Base-by-base conservation (phyloP, 306 rosid genomes). In the Acacia crassicarpa region DNA sequence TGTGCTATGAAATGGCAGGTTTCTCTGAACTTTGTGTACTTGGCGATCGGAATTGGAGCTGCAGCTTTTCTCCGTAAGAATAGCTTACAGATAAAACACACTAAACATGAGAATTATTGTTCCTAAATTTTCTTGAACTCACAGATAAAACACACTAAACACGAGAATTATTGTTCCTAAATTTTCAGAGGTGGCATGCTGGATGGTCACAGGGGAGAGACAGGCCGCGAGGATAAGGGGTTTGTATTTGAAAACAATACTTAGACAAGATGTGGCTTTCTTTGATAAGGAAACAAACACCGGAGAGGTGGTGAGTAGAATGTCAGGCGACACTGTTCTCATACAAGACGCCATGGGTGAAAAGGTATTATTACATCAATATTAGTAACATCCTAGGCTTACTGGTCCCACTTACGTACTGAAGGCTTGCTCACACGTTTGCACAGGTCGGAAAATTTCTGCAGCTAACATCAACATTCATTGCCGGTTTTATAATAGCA, bases 321-420 rank as follows among this genome's bases (percentile, higher is more conserved):
- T 94, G 98, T 94, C 98, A 0, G 98, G 98, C 1, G 98, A 94
- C 81, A 92, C 98, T 0, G 96, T 94, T 86, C 96, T 92, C 23
- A 94, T 94, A 61, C 98, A 94, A 88, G 98, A 94, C 53, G 98
- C 98, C 81, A 92, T 94, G 98, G 98, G 97, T 14, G 98, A 94
- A 85, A 93, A 93, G 95, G 97, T 51, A 44, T 9, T 15, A 51
- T 48, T 48, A 48, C 16, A 48, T 48, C 53, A 12, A 48, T 48
- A 48, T 48, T 48, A 11, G 5, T 48, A 13, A 16, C 16, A 48
- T 35, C n/a, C 45, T 2, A 16, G 23, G 9, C 19, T 10, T 41
- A 2, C 59, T 54, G 11, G 35, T 38, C 20, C 33, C 20, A 6
- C 14, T 20, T 20, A 9, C 40, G 46, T 58, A 70, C 54, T 81